Base-by-base conservation (phyloP, 2,329 filamentous ascomycete species). In the Lithohypha guttulata region DNA sequence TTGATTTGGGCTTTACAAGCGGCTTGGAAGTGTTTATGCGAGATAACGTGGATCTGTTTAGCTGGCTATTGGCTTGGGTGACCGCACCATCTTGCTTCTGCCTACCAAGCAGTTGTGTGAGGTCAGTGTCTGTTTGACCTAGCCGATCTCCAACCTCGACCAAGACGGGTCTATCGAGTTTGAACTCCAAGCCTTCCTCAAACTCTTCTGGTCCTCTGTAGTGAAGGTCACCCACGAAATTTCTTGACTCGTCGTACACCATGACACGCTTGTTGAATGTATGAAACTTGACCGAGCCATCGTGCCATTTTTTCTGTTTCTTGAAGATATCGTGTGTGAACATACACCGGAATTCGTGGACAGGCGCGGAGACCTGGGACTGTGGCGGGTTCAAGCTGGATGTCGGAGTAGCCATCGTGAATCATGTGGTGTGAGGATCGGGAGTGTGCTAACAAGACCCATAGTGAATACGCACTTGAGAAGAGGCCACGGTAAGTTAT, bases 271-370 rank as follows among this genome's bases (percentile, higher is more conserved):
- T 84, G 64, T 95, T 95, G 72, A 93, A 94, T 1, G 82, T 81
- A 55, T 95, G 87, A 48, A 81, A 93, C 48, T 81, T 82, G 45
- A 95, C 73, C 36, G 77, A 77, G 23, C 89, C 87, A 78, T 95
- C 87, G 54, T 93, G 84, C 87, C 87, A 95, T 44, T 84, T 71
- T 58, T 95, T 95, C 51, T 84, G 79, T 63, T 95, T 95, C 41
- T 84, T 77, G 36, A 78, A 77, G 28, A 93, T 59, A 55, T 95
- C 87, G 55, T 84, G 77, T 2, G 86, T 93, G 60, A 84, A 95
- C 3, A 95, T 76, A 58, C 87, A 95, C 45, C 75, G 71, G 59
- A 81, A 93, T 54, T 93, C 85, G 54, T 82, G 67, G 26, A 95
- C 85, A 0, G 74, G 69, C 2, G 86, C 84, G 14, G 78, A 81